These are phyloP conservation scores for Penicillium cataractarum DNA, from an alignment of 495 filamentous ascomycete genomes.

Conservation along the genomic window DNA sequence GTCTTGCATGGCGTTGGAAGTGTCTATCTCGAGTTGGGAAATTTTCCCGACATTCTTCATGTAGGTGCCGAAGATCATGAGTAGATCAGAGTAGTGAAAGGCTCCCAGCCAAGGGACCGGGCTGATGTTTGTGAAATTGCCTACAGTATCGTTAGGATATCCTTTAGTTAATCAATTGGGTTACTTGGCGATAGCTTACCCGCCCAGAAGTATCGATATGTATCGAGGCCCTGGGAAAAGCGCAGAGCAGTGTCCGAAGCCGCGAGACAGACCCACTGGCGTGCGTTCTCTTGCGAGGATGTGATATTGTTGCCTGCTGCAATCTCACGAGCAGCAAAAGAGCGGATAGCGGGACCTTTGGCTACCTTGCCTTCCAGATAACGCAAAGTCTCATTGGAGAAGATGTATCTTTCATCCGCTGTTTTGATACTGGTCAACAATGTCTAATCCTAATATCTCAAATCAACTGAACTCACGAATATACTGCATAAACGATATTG, in stretches of 20 bases:
- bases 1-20: conserved; percentile 46
- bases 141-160: conserved; percentile 14
- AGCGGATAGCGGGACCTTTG: conserved; percentile 40
- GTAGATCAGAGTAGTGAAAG: conserved; percentile 49
- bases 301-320: conserved; percentile 36
- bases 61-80: conserved; percentile 49
- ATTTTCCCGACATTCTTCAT: conserved; percentile 31
- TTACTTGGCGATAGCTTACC: conserved; percentile 19
- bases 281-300: conserved; percentile 24
- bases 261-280: conserved; percentile 12
- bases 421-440: not conserved
- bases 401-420: conserved; percentile 29
- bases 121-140: conserved; percentile 53
- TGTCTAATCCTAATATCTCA: not conserved
- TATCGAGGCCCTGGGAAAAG: conserved; percentile 15
- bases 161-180: conserved; percentile 25
- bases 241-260: conserved; percentile 36
- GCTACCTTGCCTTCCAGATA: conserved; percentile 22
- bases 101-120: conserved; percentile 48
- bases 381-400: conserved; percentile 44
- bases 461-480: conserved; percentile 6
- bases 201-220: conserved; percentile 25
- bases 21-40: conserved; percentile 37
- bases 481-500: conserved; percentile 20
- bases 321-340: conserved; percentile 47